Base-by-base conservation (phyloP, 139 green algal genomes). In the Tetradesmus obliquus region DNA sequence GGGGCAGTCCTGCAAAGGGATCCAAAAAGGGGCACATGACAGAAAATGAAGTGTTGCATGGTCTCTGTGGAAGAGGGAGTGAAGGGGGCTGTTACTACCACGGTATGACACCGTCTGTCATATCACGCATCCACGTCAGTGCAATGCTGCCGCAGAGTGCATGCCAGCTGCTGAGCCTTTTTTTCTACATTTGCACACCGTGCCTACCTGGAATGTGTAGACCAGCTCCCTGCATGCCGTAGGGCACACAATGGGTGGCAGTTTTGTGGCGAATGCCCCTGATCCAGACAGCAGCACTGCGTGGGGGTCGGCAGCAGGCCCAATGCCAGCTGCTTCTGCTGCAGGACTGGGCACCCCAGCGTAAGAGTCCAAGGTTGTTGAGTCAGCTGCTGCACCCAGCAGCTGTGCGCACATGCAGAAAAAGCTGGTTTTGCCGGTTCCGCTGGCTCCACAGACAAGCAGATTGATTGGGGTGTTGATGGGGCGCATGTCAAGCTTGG, bases 351-450 rank as follows among this genome's bases (percentile, higher is more conserved):
- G 32, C 32, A 45, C 32, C 32, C 32, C 32, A 45, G 32, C 32
- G 32, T 45, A 1, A 0, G 5, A 22, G 17, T 24, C 66, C 17
- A 5, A n/a, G 4, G 66, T 4, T 24, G 81, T 58, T 5, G 7
- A 45, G 32, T 22, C 12, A 5, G 53, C 81, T 60, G 32, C 80
- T 10, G 32, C 19, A 62, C 45, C 15, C 53, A 86, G 81, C 53
- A 6, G 17, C 32, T 58, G 15, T 2, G 81, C 12, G 19, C 53
- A 86, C 8, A 54, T 54, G 53, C 81, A 3, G 53, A 86, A 3
- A 51, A 86, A 86, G 81, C 53, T 69, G 81, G 20, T 62, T 13
- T 86, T 86, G 81, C 81, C 81, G 5, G 81, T 86, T 5, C 54
- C 13, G 81, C 81, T 86, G 19, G 81, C 81, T 7, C 81, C 81